Percentiles rank a stretch among this genome's conserved stretches.
phyloP scores from a whole-genome alignment of 2,329 filamentous ascomycete species.

The Cytospora piceae region DNA sequence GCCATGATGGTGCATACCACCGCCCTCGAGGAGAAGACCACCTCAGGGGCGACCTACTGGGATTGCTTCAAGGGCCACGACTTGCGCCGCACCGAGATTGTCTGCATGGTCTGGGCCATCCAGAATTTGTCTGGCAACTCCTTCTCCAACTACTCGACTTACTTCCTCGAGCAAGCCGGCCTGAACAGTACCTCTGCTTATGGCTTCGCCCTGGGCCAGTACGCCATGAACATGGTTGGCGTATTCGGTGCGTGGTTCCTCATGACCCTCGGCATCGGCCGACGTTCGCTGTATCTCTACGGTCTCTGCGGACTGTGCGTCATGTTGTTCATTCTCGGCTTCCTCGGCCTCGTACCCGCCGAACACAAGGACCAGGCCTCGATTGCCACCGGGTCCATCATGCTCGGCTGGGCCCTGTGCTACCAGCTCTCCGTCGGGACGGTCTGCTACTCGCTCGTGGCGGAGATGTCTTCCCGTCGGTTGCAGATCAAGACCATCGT shows the following conservation, averaged over 20 bases:
- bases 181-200: constrained; percentile 57
- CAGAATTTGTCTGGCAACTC: constrained; percentile 67
- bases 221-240: constrained; percentile 76
- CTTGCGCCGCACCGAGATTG: constrained; percentile 75
- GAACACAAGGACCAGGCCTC: constrained; percentile 63
- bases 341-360: constrained; percentile 74
- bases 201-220: constrained; percentile 65
- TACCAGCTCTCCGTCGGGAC: constrained; percentile 90
- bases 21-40: constrained; percentile 76
- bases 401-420: constrained; percentile 79
- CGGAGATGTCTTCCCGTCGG: constrained; percentile 79
- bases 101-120: constrained; percentile 67
- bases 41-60: constrained; percentile 71
- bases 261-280: constrained; percentile 75
- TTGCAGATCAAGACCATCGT: constrained; percentile 92
- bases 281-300: constrained; percentile 74
- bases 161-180: constrained; percentile 65
- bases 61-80: constrained; percentile 86
- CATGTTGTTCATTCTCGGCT: constrained; percentile 84
- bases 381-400: constrained; percentile 81
- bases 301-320: constrained; percentile 72
- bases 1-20: constrained; percentile 94
- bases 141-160: constrained; percentile 68
- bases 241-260: constrained; percentile 82
- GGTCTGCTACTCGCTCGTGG: constrained; percentile 86